Conservation (phyloP, 331 rosid species). For the Rhamnella rubrinervis region DNA sequence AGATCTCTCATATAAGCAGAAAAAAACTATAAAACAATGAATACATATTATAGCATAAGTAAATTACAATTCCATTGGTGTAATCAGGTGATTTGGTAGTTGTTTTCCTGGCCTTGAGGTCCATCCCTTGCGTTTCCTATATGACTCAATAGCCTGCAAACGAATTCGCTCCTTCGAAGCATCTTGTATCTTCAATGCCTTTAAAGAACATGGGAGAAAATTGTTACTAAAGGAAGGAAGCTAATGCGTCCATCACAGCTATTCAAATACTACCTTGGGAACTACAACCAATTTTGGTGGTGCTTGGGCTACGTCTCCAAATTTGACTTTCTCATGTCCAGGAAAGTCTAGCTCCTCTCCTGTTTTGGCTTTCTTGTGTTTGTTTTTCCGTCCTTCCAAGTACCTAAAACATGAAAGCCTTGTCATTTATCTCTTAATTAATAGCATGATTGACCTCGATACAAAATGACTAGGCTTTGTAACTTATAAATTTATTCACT, state of each 20-base stretch:
- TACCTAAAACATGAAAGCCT: constrained; percentile 44
- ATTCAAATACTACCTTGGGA: constrained; percentile 60
- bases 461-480: too few species aligned
- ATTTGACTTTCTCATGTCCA: constrained; percentile 62
- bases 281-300: constrained; percentile 67
- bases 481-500: too few species aligned
- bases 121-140: constrained; percentile 80
- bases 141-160: constrained; percentile 72
- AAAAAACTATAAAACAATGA: neutral
- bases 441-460: constrained; percentile 8
- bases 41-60: too few species aligned
- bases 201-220: constrained; percentile 13
- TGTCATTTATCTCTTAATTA: neutral
- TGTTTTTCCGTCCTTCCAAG: constrained; percentile 62
- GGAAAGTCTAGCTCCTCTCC: constrained; percentile 59
- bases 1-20: neutral
- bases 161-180: constrained; percentile 85
- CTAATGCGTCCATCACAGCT: constrained; percentile 5
- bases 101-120: constrained; percentile 77
- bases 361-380: constrained; percentile 46
- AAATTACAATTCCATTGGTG: constrained; percentile 11
- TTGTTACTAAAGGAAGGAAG: constrained; percentile 6
- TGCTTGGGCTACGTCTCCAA: constrained; percentile 90
- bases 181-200: constrained; percentile 69
- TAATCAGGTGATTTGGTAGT: constrained; percentile 39